Percentiles rank a stretch among this genome's conserved stretches.
phyloP scores from a whole-genome alignment of 2,329 filamentous ascomycete species.

The Rosellinia necatrix region DNA sequence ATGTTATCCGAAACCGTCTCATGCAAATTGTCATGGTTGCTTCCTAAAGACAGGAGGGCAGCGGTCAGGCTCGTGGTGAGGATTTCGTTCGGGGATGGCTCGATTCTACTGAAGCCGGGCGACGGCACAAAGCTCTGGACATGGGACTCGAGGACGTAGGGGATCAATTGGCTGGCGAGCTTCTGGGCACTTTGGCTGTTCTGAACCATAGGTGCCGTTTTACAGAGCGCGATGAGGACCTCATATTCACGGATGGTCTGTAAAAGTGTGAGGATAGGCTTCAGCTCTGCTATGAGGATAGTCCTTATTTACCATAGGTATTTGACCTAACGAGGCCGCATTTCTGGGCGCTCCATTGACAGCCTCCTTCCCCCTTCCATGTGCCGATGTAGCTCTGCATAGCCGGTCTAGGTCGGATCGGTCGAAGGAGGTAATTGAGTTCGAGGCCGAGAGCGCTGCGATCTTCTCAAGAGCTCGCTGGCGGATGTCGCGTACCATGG shows the following conservation, averaged over 20 bases:
- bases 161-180: constrained; percentile 77
- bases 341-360: constrained; percentile 55
- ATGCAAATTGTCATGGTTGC: constrained; percentile 71
- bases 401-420: constrained; percentile 67
- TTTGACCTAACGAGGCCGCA: constrained; percentile 51
- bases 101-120: constrained; percentile 79
- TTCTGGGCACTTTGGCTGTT: constrained; percentile 74
- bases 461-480: constrained; percentile 68
- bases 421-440: constrained; percentile 59
- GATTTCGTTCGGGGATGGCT: constrained; percentile 87
- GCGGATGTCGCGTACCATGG: constrained; percentile 61
- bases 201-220: constrained; percentile 78
- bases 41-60: constrained; percentile 80
- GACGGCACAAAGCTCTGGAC: constrained; percentile 77
- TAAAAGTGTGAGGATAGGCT: constrained; percentile 27
- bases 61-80: constrained; percentile 78
- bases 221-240: constrained; percentile 87
- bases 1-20: constrained; percentile 69
- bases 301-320: constrained; percentile 67
- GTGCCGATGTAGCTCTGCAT: constrained; percentile 60
- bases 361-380: constrained; percentile 49
- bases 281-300: neutral
- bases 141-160: constrained; percentile 86
- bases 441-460: constrained; percentile 63
- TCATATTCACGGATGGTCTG: constrained; percentile 90